Percentiles rank a stretch among this genome's conserved stretches.
phyloP scores from a whole-genome alignment of 2,329 filamentous ascomycete species.

The Didymella segeticola region DNA sequence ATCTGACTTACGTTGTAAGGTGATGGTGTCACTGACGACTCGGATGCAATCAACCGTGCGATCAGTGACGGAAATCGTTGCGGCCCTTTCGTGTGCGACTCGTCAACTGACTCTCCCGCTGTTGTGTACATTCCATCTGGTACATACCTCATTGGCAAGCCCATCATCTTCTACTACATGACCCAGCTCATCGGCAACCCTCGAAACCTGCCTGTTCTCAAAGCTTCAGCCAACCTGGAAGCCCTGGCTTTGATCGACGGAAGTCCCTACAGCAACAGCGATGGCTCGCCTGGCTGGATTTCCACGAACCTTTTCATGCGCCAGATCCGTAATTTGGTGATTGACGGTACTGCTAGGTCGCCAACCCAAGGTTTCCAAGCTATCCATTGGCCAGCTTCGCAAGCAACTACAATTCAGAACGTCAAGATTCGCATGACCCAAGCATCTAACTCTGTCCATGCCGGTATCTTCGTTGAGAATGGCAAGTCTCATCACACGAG shows the following conservation, averaged over 20 bases:
- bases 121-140: conserved; percentile 66
- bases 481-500: conserved; percentile 23
- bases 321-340: conserved; percentile 69
- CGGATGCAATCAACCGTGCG: conserved; percentile 62
- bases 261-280: conserved; percentile 56
- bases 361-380: conserved; percentile 54
- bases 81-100: conserved; percentile 52
- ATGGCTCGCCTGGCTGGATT: conserved; percentile 51
- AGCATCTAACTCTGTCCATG: conserved; percentile 54
- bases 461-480: conserved; percentile 57
- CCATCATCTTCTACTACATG: conserved; percentile 69
- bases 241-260: conserved; percentile 66
- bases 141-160: conserved; percentile 58
- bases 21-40: conserved; percentile 54
- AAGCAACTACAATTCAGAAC: conserved; percentile 57
- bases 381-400: conserved; percentile 57
- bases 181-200: conserved; percentile 69
- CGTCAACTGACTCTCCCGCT: conserved; percentile 60
- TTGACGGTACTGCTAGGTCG: conserved; percentile 62
- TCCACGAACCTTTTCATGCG: conserved; percentile 70
- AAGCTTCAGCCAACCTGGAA: conserved; percentile 59
- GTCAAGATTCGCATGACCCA: conserved; percentile 53
- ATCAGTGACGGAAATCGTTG: conserved; percentile 54
- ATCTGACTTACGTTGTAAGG: conserved; percentile 31
- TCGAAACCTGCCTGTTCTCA: conserved; percentile 61